Conservation (phyloP, 225 moss, liverwort and hornwort species). For the Bryum argenteum region DNA sequence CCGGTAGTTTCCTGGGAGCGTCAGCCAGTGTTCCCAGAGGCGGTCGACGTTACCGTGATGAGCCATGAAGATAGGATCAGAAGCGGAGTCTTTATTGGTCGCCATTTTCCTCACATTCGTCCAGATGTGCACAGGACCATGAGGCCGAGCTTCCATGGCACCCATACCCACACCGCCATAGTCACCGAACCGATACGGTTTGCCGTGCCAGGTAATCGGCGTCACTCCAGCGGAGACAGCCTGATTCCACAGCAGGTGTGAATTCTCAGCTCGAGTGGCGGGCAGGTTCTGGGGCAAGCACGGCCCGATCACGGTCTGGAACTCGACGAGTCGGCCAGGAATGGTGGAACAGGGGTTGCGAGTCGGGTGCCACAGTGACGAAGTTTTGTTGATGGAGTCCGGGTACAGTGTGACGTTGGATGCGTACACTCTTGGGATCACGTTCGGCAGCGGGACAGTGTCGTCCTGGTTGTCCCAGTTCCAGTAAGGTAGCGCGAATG, state of each 20-base stretch:
- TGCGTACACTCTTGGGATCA: conserved; percentile 25
- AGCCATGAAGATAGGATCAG: conserved; percentile 31
- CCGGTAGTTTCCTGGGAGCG: conserved; percentile 15
- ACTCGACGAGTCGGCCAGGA: conserved; percentile 26
- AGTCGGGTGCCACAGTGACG: conserved; percentile 20
- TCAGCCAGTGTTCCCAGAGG: conserved; percentile 39
- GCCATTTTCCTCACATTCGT: conserved; percentile 17
- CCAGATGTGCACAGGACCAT: conserved; percentile 44
- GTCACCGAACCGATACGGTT: conserved; percentile 36
- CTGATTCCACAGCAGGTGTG: conserved; percentile 35
- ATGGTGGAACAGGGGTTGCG: conserved; percentile 24
- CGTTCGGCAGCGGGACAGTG: conserved; percentile 19
- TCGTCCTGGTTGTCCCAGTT: conserved; percentile 56
- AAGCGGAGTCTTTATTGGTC: conserved; percentile 18
- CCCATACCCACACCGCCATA: conserved; percentile 33
- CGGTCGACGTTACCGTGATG: conserved; percentile 47
- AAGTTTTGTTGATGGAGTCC: conserved; percentile 35
- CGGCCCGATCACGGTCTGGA: background rate
- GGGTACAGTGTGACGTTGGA: background rate
- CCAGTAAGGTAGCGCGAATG: conserved; percentile 58
- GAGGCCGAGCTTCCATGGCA: conserved; percentile 28
- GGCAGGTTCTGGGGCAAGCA: background rate
- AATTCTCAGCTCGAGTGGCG: conserved; percentile 18
- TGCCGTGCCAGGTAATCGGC: conserved; percentile 23
- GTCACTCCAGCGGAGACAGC: conserved; percentile 1